These are phyloP conservation scores for Talaromyces sp. DNA, from an alignment of 2,329 filamentous ascomycete species.

Conservation along the genomic window DNA sequence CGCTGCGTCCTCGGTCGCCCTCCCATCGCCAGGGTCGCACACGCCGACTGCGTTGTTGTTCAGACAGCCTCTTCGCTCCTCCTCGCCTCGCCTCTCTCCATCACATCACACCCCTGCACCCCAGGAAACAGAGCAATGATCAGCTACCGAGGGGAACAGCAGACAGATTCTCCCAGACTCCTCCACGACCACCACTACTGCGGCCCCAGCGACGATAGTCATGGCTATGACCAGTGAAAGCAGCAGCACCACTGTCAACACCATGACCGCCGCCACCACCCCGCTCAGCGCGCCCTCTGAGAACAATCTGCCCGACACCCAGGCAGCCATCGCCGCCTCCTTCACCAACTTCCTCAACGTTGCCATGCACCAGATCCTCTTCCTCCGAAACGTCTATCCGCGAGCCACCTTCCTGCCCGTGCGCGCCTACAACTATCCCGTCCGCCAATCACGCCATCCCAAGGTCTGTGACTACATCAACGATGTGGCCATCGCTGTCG, in stretches of 20 bases:
- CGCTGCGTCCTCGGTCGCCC: not conserved
- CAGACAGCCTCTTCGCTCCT: not conserved
- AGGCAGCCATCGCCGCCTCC: constrained; percentile 58
- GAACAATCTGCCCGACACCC: constrained; percentile 41
- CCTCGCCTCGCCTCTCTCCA: not conserved
- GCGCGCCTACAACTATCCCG: constrained; percentile 75
- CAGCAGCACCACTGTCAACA: constrained; percentile 27
- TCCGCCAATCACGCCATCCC: constrained; percentile 81
- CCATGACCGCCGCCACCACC: constrained; percentile 26
- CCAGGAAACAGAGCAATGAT: constrained; percentile 38
- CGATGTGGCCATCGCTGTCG: constrained; percentile 70
- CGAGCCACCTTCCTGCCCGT: constrained; percentile 69
- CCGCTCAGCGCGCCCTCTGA: constrained; percentile 33
- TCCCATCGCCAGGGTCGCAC: not conserved
- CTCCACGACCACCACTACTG: constrained; percentile 30
- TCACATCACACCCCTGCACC: not conserved
- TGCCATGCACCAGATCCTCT: constrained; percentile 79
- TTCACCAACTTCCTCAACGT: constrained; percentile 79
- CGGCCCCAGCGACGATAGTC: constrained; percentile 12
- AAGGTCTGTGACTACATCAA: constrained; percentile 79
- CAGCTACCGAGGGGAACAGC: constrained; percentile 39
- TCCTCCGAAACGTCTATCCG: constrained; percentile 76
- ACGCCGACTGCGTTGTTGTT: not conserved
- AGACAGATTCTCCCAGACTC: constrained; percentile 35
- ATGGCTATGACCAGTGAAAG: constrained; percentile 31